Base-by-base conservation (phyloP, 805 yeast species). In the Candida cerambycidarum region DNA sequence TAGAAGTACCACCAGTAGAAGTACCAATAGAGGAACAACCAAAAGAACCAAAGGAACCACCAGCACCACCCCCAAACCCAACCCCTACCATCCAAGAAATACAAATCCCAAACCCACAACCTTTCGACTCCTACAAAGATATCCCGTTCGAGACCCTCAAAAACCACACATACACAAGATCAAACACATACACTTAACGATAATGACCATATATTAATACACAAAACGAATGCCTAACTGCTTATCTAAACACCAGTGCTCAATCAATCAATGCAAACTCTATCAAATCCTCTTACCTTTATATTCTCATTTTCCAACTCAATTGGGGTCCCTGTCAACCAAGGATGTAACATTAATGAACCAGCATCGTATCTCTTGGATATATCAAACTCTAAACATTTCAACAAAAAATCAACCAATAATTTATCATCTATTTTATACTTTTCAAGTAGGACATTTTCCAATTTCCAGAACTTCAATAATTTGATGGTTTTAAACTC, bases 301-400 rank as follows among this genome's bases (percentile, higher is more conserved):
- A 19, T 8, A 31, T 36, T 41, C 10, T 36, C 29, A 23, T 42
- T 42, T 4, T 25, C 39, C 15, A 33, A 28, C 10, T 39, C 37
- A 15, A 5, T 12, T 8, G 12, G 13, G 4, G 17, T 29, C 2
- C 19, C 21, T 12, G 35, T 25, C 18, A 42, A 42, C 80, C 82
- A 81, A 4, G 78, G 72, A 56, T 79, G 84, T 23, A 71, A 64
- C 36, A 74, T 61, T 58, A 80, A 66, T 6, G 78, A 68, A 29
- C 78, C 76, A 19, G 81, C 76, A 62, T 80, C 85, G 39, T 67
- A 72, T 41, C 86, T 65, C 10, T 69, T 69, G 33, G 59, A 58
- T 18, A 82, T 76, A 51, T 74, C 70, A 51, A 71, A 69, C 37
- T 62, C 65, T 36, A 82, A 63, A 67, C 83, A 76, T 42, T 76